Percentiles rank a stretch among this genome's conserved stretches.
These are phyloP conservation scores for Pulveroboletus sp. DNA, from an alignment of 768 basidiomycete genomes.

Conservation along the genomic window DNA sequence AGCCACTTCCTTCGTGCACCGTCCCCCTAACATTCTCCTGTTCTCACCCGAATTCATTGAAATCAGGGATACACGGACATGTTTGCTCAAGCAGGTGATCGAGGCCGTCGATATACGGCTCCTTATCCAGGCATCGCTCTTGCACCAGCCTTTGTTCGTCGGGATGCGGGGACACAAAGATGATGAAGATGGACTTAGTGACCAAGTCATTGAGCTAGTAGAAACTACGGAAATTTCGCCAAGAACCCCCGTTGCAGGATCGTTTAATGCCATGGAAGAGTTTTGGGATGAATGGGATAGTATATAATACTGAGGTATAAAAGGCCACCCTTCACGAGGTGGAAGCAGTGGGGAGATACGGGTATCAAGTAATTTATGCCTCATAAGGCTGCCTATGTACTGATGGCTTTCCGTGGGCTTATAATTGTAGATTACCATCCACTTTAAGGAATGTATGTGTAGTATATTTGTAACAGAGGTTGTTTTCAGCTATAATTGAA, in stretches of 20 bases:
- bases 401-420: not conserved
- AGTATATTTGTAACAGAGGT: conserved; percentile 1
- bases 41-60: conserved; percentile 76
- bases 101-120: conserved; percentile 68
- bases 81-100: conserved; percentile 77
- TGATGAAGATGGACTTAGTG: conserved; percentile 52
- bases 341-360: not conserved
- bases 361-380: conserved; percentile 13
- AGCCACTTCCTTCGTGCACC: conserved; percentile 56
- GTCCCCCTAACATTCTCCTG: conserved; percentile 62
- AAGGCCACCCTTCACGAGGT: not conserved
- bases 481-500: not conserved
- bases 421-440: not conserved
- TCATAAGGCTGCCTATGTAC: conserved; percentile 3
- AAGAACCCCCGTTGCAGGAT: conserved; percentile 26
- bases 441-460: conserved; percentile 11
- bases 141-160: conserved; percentile 47
- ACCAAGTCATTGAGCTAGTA: conserved; percentile 62
- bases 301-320: conserved; percentile 36
- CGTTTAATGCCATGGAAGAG: conserved; percentile 15
- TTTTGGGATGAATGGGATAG: conserved; percentile 78
- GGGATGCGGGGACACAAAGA: conserved; percentile 60
- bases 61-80: conserved; percentile 58
- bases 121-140: conserved; percentile 38
- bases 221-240: conserved; percentile 59